Conservation (phyloP, 192 early-diverging fungal species). For the Podila clonocystis region DNA sequence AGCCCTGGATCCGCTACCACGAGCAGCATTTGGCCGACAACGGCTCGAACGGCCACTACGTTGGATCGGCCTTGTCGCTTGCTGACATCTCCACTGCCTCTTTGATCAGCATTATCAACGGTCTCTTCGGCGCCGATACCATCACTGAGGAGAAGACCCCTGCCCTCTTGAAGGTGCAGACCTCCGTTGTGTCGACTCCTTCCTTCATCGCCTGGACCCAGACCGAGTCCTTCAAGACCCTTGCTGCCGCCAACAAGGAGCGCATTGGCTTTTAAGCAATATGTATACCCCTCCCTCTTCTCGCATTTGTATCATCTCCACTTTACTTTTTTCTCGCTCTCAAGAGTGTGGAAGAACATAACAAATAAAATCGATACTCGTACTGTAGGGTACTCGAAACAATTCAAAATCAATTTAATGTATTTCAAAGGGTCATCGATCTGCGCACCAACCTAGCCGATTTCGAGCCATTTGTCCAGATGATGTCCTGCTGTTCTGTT, state of each 20-base stretch:
- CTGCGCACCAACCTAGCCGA: too few species aligned
- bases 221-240: conserved; percentile 18
- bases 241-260: background rate
- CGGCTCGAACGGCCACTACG: conserved; percentile 55
- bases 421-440: too few species aligned
- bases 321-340: too few species aligned
- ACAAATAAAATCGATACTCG: too few species aligned
- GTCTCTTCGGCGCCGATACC: background rate
- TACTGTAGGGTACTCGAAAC: too few species aligned
- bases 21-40: conserved; percentile 31
- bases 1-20: conserved; percentile 21
- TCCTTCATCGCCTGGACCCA: conserved; percentile 8
- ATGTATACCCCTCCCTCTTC: too few species aligned
- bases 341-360: too few species aligned
- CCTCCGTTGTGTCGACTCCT: conserved; percentile 2
- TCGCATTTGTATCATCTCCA: too few species aligned
- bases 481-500: too few species aligned
- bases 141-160: conserved; percentile 19
- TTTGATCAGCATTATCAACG: conserved; percentile 5
- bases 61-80: conserved; percentile 53
- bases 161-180: conserved; percentile 18
- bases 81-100: conserved; percentile 38
- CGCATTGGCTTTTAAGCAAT: conserved; percentile 3
- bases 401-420: too few species aligned
- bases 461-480: too few species aligned